Base-by-base conservation (phyloP, 1,139 yeast genomes). In the Blastobotrys indianensis region DNA sequence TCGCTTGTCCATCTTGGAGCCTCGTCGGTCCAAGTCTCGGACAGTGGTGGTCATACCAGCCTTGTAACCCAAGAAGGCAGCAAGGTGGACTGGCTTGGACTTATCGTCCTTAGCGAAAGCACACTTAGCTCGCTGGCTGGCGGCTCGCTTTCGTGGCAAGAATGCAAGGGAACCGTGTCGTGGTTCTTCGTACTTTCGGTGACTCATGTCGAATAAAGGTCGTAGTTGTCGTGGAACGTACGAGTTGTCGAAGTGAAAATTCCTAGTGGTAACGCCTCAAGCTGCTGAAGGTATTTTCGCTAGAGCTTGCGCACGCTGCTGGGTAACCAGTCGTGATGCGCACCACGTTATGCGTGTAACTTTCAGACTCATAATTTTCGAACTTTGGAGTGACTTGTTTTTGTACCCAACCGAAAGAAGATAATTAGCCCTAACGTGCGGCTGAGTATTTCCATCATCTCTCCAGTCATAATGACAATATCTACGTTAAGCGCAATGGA, bases 1-100 rank as follows among this genome's bases (percentile, higher is more conserved):
- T 79, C 97, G 92, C 94, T 92, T 92, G 96, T 92, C 97, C 97
- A 90, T 88, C 84, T 92, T 92, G 73, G 98, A 92, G 73, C 98
- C 98, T 77, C 98, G 98, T 80, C 97, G 87, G 88, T 92, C 97
- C 73, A 92, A 85, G 80, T 92, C 98, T 82, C 98, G 90, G 70
- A 92, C 98, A 68, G 88, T 87, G 77, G 98, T 92, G 78, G 98
- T 84, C 98, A 92, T 92, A 86, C 98, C 98, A 65, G 98, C 98
- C 83, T 92, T 90, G 85, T 83, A 83, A 79, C 98, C 98, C 68
- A 92, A 83, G 94, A 92, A 92, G 65, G 98, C 97, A 65, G 98
- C 92, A 75, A 94, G 82, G 74, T 95, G 95, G 68, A 90, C 97
- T 68, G 98, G 95, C 85, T 92, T 92, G 65, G 95, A 75, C 78